phyloP scores from a whole-genome alignment of 78 protist species.

The Dictyostelium intermedium region DNA sequence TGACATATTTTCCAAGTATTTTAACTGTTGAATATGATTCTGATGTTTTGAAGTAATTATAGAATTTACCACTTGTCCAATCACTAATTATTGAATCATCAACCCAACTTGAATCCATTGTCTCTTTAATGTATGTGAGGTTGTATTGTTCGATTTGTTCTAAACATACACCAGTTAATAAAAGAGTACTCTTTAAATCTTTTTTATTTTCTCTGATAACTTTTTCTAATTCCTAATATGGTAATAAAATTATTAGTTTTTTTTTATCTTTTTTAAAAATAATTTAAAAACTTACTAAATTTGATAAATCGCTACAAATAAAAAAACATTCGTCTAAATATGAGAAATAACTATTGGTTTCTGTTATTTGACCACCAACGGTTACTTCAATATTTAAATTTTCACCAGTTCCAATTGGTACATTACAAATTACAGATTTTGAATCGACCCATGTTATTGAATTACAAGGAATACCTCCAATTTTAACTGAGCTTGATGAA shows the following conservation, averaged over 20 bases:
- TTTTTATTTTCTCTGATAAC: not conserved
- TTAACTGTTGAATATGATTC: not conserved
- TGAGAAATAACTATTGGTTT: not conserved
- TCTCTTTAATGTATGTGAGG: not conserved
- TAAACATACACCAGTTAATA: not conserved
- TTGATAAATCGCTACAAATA: not conserved
- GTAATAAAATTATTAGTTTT: not conserved
- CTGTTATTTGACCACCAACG: not conserved
- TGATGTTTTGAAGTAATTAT: not conserved
- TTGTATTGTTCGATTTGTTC: not conserved
- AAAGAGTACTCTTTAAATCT: not conserved
- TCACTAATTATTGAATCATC: not conserved
- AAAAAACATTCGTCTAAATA: not conserved
- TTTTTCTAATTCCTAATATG: not conserved
- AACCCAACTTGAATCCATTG: not conserved
- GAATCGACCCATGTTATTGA: not conserved
- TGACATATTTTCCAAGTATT: not conserved
- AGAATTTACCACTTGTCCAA: not conserved
- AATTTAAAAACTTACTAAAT: not conserved
- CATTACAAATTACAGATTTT: not conserved
- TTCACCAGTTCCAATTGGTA: constrained; percentile 24
- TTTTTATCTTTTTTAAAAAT: not conserved
- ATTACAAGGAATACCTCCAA: not conserved
- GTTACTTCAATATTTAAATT: not conserved
- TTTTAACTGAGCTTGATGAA: constrained; percentile 5